Evolutionary conservation across 2,329 filamentous ascomycete species (phyloP), one percentile per base, ranked within the genome.

Genomic region (Phaeosphaeriaceae sp.): DNA sequence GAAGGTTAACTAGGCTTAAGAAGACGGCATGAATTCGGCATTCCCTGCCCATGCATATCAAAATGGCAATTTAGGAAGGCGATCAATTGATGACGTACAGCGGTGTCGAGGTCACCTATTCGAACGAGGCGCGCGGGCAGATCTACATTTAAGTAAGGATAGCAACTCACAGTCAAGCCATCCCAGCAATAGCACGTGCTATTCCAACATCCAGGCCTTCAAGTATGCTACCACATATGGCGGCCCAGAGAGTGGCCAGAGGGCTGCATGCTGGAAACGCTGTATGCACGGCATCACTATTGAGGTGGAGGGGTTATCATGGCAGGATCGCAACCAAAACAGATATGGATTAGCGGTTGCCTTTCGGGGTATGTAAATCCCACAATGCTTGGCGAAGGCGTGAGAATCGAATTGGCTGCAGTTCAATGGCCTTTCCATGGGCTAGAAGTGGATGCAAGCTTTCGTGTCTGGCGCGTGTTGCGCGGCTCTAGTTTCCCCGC

Each of bases 281-380:
- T 17, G 35, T 48, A 55, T 55, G 53, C 52, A 57, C 48, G 48
- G 46, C 50, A 61, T 52, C 33, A 50, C 46, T 21, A 38, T 46
- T 56, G 54, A 55, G 43, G 52, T 56, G 56, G 56, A 58, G 58
- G 59, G 56, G 59, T 56, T 58, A 56, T 62, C 53, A 47, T 20
- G 42, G 34, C 50, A 58, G 39, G 52, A 60, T 61, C 48, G 50
- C 59, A 50, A 48, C 50, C 40, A 50, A 50, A 42, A 56, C 56
- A 46, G 20, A 45, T 64, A 28, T 45, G 60, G 63, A 21, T 56
- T 67, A 66, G 58, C 54, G 54, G 42, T 61, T 63, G 54, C 68
- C 68, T 35, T 62, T 63, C 48, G 41, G 18, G 58, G 70, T 72
- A 71, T 70, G 40, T 34, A 54, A 67, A 54, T 68, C 68, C 67